Base-by-base conservation (phyloP, 345 rosid genomes). In the Arabidopsis thaliana region DNA sequence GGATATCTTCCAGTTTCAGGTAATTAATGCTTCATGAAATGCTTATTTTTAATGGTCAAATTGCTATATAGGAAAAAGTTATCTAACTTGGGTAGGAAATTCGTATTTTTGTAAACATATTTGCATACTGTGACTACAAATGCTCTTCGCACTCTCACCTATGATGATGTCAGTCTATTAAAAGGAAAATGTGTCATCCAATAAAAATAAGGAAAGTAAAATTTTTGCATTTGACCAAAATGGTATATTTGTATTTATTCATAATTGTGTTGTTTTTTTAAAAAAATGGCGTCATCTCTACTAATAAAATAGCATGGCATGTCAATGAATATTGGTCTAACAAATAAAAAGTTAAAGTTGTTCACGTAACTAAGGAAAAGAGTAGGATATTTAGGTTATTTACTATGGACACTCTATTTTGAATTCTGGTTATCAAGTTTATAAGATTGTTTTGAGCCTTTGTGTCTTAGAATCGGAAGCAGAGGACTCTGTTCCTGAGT, bases 401-500 rank as follows among this genome's bases (percentile, higher is more conserved):
- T 12, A 42, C 16, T 42, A 11, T 41, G 46, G 14, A 44, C 14
- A 5, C 8, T 12, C 36, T 13, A 11, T 25, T 52, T 52, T 52
- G 24, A 51, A 8, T n/a, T 42, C 8, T 20, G 56, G 34, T 53
- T 48, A 45, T 33, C 30, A 32, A 12, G 23, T 6, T 1, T 38
- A 37, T 23, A 51, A 14, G 34, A 33, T 14, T 28, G 38, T 60
- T 38, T 13, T 68, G 56, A 69, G 38, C 50, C 16, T 24, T 41
- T 53, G 22, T 48, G 14, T 63, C 11, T 65, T 20, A 78, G 81
- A 49, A 25, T 78, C 77, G 3, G 81, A 58, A 71, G 77, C 76
- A 65, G 67, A 78, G 46, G 77, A 58, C 57, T 58, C 72, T 59
- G 72, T 78, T 65, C 49, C 0, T 38, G 81, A 78, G 62, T 48